These are phyloP conservation scores for Fistulinella prunicolor DNA, from an alignment of 768 basidiomycete genomes.

Conservation along the genomic window DNA sequence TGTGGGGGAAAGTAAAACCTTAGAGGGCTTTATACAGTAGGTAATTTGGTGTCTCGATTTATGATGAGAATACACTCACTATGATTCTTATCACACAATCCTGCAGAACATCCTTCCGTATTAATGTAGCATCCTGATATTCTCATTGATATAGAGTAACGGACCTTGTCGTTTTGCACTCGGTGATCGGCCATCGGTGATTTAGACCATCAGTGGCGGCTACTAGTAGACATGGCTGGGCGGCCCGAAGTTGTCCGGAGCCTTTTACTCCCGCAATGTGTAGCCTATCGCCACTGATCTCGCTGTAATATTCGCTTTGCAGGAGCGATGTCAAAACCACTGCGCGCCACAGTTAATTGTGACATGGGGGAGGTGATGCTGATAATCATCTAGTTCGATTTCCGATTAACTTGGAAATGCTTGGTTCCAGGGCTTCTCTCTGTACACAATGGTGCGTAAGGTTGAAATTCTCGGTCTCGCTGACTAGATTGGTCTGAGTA, in stretches of 20 bases:
- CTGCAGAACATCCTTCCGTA: not conserved
- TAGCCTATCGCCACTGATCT: too few relatives aligned
- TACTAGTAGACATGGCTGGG: too few relatives aligned
- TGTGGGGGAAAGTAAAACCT: slow-evolving; percentile 27
- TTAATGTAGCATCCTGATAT: slow-evolving; percentile 3
- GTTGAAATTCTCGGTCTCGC: not conserved
- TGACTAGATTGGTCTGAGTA: not conserved
- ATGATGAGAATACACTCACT: not conserved
- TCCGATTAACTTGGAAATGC: slow-evolving; percentile 2
- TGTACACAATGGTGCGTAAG: slow-evolving; percentile 43
- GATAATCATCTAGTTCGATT: not conserved
- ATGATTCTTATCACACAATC: slow-evolving; percentile 1
- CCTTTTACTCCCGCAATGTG: not conserved
- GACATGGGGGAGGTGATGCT: slow-evolving; percentile 52
- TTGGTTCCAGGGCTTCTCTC: slow-evolving; percentile 44
- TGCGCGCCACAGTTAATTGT: slow-evolving; percentile 48
- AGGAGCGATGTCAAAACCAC: slow-evolving; percentile 17
- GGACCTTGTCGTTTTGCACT: not conserved
- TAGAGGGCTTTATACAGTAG: slow-evolving; percentile 7
- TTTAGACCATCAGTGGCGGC: too few relatives aligned
- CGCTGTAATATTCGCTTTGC: not conserved
- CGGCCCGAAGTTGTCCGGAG: slow-evolving; percentile 1
- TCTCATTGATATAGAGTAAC: not conserved
- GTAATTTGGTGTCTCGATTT: slow-evolving; percentile 1
- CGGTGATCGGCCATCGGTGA: not conserved